Conservation (phyloP, 192 early-diverging fungal species). For the Phlyctochytrium planicorne region DNA sequence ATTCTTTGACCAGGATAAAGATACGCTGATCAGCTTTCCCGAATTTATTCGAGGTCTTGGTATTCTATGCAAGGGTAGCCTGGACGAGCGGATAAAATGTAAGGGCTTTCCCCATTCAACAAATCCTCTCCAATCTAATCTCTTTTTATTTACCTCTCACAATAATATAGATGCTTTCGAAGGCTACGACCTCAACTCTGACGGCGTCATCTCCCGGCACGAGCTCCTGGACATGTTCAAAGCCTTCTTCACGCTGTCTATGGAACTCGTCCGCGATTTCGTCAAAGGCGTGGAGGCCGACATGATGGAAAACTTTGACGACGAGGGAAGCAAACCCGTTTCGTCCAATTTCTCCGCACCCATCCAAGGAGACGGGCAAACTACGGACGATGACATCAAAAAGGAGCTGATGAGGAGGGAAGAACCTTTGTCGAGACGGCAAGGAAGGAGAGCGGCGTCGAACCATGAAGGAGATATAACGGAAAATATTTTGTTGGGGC, state of each 20-base stretch:
- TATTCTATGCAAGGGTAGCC: slow-evolving; percentile 79
- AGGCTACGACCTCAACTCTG: slow-evolving; percentile 88
- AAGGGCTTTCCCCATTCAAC: slow-evolving; percentile 35
- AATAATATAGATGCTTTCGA: slow-evolving; percentile 80
- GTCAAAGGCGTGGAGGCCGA: slow-evolving; percentile 87
- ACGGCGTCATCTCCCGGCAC: slow-evolving; percentile 77
- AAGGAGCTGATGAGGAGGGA: background rate
- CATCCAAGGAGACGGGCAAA: slow-evolving; percentile 49
- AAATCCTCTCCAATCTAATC: background rate
- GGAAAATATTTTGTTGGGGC: background rate
- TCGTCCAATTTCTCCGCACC: slow-evolving; percentile 85
- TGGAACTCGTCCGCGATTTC: slow-evolving; percentile 85
- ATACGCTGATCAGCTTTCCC: slow-evolving; percentile 73
- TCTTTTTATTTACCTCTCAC: no score
- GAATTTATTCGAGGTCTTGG: slow-evolving; percentile 83
- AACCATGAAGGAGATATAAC: background rate
- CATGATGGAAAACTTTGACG: slow-evolving; percentile 81
- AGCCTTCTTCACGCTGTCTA: slow-evolving; percentile 86
- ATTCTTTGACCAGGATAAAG: slow-evolving; percentile 85
- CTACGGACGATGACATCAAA: slow-evolving; percentile 25
- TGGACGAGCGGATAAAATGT: slow-evolving; percentile 89
- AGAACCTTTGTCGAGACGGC: background rate
- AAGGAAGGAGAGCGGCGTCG: background rate
- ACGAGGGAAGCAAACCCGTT: slow-evolving; percentile 79
- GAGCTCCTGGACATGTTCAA: slow-evolving; percentile 89